Evolutionary conservation across 495 filamentous ascomycete genomes (phyloP), one percentile per base, ranked within the genome.

Genomic region (Penicillium pancosmium): DNA sequence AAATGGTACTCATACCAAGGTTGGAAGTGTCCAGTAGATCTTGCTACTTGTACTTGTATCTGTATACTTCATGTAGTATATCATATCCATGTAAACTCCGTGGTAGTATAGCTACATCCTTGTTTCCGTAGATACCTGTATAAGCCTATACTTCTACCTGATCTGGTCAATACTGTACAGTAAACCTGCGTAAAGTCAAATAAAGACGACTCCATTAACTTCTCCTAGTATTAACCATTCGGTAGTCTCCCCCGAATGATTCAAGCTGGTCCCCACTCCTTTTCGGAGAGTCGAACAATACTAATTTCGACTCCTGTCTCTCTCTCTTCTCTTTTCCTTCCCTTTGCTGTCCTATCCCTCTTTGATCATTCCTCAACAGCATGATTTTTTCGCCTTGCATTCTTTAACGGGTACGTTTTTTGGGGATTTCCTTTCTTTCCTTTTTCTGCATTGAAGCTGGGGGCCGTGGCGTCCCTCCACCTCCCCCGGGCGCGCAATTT

Each of bases 171-270:
- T 18, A 46, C 41, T 4, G 41, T 16, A 46, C 41, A 15, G 41
- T 16, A n/a, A 44, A 16, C 13, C 6, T 10, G 4, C 36, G 41
- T 46, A 46, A 44, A 46, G 18, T 46, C 41, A 46, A 46, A 21
- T 21, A 0, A 16, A 21, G 41, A 18, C 36, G 3, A 19, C 59
- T 62, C 61, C 61, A 61, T 66, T 60, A 62, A 53, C 51, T 34
- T 3, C 23, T 23, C 50, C 55, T 46, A 31, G 6, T 31, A 61
- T 66, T 60, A 62, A 53, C 51, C 33, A 41, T 43, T 65, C 65
- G 56, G 62, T 65, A 56, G 63, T 63, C 51, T 57, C 56, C 53
- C 62, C 66, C 62, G 58, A 67, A 61, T 59, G 41, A 43, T 61
- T 44, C 47, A 58, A 44, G 44, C 31, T 25, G 41, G 11, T 55